Conservation (phyloP, 352 stramenopile genomes). For the Phytophthora pluvialis region DNA sequence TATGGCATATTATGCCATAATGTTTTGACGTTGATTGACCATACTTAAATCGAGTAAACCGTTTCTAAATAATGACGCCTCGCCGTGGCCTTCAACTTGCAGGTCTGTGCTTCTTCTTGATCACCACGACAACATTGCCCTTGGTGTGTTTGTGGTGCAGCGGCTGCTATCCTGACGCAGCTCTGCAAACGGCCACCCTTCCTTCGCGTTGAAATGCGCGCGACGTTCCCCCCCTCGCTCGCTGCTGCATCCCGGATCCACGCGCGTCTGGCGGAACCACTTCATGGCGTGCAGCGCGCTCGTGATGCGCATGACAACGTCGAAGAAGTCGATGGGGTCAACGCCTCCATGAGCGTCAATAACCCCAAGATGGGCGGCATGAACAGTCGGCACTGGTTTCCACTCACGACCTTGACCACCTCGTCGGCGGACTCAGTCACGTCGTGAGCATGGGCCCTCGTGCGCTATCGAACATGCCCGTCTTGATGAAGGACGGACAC, state of each 20-base stretch:
- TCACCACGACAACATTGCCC: not conserved
- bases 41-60: not conserved
- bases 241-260: no score
- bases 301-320: no score
- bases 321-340: no score
- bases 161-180: not conserved
- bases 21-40: not conserved
- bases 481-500: not conserved
- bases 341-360: no score
- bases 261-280: no score
- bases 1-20: no score
- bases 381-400: no score
- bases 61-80: not conserved
- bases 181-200: not conserved
- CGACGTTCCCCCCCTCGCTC: no score
- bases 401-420: no score
- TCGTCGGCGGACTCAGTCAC: not conserved
- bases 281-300: no score
- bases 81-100: constrained; percentile 1
- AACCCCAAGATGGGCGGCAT: no score
- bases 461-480: not conserved
- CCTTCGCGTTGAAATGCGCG: no score
- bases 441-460: not conserved
- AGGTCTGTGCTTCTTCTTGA: not conserved
- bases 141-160: not conserved